Evolutionary conservation across 2,329 filamentous ascomycete species (phyloP), one percentile per base, ranked within the genome.

Genomic region (Rhynchosporium graminicola): DNA sequence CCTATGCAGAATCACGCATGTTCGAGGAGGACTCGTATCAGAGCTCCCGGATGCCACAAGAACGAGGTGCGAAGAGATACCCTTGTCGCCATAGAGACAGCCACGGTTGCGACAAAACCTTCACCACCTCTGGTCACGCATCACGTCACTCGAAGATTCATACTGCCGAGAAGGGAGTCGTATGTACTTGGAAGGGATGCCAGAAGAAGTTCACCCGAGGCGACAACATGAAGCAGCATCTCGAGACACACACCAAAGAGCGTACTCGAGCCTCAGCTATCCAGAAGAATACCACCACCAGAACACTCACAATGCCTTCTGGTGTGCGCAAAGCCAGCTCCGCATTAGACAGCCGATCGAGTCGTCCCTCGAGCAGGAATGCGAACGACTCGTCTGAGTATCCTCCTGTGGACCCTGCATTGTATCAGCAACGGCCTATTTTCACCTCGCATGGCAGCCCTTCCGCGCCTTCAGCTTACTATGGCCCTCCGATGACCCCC

Each of bases 201-300:
- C 83, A 85, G 75, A 92, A 92, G 78, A 90, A 89, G 71, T 93
- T 93, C 70, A 92, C 89, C 10, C 87, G 90, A 67, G 87, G 88
- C 69, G 90, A 93, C 80, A 93, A 93, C 79, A 93, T 93, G 90
- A 91, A 92, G 80, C 90, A 92, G 77, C 90, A 93, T 71, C 82
- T 91, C 36, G 85, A 90, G 70, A 92, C 89, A 0, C 90, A 93
- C 74, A 88, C 84, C 76, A 87, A 87, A 75, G 82, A 86, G 66
- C 79, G 68, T 4, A 65, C 66, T 9, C 66, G 70, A 8, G 55
- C 67, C 3, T 61, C 65, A 1, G 42, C 58, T 26, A 42, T 59
- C 10, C 60, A 50, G 13, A 70, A 68, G n/a, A 74, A 73, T 12
- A 68, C 73, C 0, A 72, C 70, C 72, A 74, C 45, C 45, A 59